A percentile compares a stretch with the other conserved stretches of the same genome.
These are phyloP conservation scores for Amanita muscaria DNA, from an alignment of 768 basidiomycete species.

Conservation along the genomic window DNA sequence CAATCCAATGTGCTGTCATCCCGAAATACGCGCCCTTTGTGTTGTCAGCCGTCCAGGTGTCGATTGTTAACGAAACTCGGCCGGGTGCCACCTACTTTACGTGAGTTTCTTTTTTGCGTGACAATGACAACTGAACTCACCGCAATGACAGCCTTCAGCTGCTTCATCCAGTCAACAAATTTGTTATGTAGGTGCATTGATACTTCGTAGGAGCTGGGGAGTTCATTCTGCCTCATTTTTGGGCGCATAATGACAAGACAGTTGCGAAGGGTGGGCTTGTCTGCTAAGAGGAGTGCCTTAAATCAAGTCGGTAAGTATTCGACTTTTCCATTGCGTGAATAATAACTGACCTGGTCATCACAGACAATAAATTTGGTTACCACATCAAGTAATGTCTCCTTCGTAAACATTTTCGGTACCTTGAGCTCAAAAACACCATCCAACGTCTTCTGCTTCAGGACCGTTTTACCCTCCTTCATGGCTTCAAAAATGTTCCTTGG, in stretches of 20 bases:
- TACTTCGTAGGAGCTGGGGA: slow-evolving; percentile 12
- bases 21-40: slow-evolving; percentile 12
- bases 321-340: no score
- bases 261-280: not conserved
- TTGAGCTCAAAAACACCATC: no score
- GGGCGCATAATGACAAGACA: slow-evolving; percentile 2
- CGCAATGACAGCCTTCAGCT: slow-evolving; percentile 5
- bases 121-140: slow-evolving; percentile 6
- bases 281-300: not conserved
- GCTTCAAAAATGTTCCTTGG: no score
- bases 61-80: slow-evolving; percentile 13
- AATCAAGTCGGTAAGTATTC: no score
- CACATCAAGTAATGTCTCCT: no score
- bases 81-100: slow-evolving; percentile 16
- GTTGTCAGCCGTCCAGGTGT: slow-evolving; percentile 14
- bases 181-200: slow-evolving; percentile 12
- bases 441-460: no score
- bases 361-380: no score
- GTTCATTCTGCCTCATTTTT: slow-evolving; percentile 2
- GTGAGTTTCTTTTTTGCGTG: no score
- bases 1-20: slow-evolving; percentile 15
- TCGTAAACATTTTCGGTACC: no score
- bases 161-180: slow-evolving; percentile 7
- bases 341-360: no score
- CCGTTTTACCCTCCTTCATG: no score